These are phyloP conservation scores for Chalciporus pseudorubinellus DNA, from an alignment of 768 basidiomycete species.

Conservation along the genomic window DNA sequence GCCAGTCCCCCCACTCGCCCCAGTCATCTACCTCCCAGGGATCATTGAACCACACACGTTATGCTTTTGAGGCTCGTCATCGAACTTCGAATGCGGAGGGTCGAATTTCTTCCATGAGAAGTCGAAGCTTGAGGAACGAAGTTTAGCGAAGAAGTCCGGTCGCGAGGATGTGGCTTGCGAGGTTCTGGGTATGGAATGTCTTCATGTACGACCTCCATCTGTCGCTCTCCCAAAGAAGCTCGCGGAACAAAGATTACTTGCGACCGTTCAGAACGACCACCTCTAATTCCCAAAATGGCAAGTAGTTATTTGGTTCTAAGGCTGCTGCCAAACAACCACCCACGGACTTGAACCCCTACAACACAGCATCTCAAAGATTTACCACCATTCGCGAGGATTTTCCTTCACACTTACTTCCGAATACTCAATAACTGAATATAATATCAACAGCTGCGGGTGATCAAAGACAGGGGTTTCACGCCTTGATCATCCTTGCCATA, in stretches of 20 bases:
- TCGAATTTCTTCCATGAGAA: slow-evolving; percentile 3
- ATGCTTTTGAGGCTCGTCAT: slow-evolving; percentile 10
- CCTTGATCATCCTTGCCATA: too few relatives aligned
- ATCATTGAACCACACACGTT: too few relatives aligned
- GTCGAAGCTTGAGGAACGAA: slow-evolving; percentile 8
- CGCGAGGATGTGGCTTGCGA: not conserved
- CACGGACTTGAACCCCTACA: too few relatives aligned
- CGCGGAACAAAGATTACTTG: not conserved
- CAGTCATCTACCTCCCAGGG: too few relatives aligned
- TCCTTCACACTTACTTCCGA: too few relatives aligned
- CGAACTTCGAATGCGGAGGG: slow-evolving; percentile 17
- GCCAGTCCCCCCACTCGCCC: too few relatives aligned
- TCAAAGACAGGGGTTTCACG: too few relatives aligned
- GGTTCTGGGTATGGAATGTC: slow-evolving; percentile 7
- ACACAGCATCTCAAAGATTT: too few relatives aligned
- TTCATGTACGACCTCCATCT: slow-evolving; percentile 19
- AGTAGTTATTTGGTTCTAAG: slow-evolving; percentile 17
- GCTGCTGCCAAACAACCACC: slow-evolving; percentile 6
- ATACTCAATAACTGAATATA: too few relatives aligned
- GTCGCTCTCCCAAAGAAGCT: not conserved
- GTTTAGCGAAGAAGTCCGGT: slow-evolving; percentile 16
- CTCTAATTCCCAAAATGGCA: slow-evolving; percentile 7
- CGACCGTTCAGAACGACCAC: not conserved
- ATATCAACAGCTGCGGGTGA: too few relatives aligned
- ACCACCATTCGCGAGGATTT: too few relatives aligned